Base-by-base conservation (phyloP, 108 stramenopile species). In the Cyclotella atomus region DNA sequence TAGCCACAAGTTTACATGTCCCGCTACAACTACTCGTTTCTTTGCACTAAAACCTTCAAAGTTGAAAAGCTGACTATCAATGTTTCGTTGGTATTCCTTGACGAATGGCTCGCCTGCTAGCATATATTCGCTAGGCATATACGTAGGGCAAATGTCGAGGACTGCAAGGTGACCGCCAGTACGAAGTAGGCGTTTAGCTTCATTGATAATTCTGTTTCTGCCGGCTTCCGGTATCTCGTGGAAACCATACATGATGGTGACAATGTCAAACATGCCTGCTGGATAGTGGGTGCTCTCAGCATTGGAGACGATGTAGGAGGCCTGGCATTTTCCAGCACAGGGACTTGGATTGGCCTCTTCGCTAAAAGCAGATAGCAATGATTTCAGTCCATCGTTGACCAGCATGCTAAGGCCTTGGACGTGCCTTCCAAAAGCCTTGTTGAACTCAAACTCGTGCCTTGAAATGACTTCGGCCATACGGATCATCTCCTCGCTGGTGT, bases 81-180 rank as follows among this genome's bases (percentile, higher is more conserved):
- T 94, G 76, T 94, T 94, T 66, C 88, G 76, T 66, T 94, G 86
- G 76, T 91, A 94, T 66, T 94, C 93, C 16, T 90, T 44, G 29
- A 92, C 88, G 59, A 90, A 94, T 5, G 93, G 93, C 72, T 94
- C 93, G 43, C 93, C 93, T 3, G 88, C 82, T 36, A 94, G 75
- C 93, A 94, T 94, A 57, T 71, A 38, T 28, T 61, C 23, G 0
- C 68, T 68, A 21, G 93, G 91, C 19, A 44, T 52, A 65, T 94
- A 94, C 10, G 79, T 65, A 27, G 88, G 71, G 61, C 84, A 73
- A 35, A 94, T 91, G 64, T 94, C 93, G 19, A 94, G 66, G 54
- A 94, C 59, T 21, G 93, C 93, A 14, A 94, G 80, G 19, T 65
- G 70, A 1, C 89, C 93, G 45, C 89, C 88, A 32, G 62, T 65